Percentiles rank a stretch among this genome's conserved stretches.
Conservation (phyloP, 164 flowering plant species). For the Dillenia suffruticosa region DNA sequence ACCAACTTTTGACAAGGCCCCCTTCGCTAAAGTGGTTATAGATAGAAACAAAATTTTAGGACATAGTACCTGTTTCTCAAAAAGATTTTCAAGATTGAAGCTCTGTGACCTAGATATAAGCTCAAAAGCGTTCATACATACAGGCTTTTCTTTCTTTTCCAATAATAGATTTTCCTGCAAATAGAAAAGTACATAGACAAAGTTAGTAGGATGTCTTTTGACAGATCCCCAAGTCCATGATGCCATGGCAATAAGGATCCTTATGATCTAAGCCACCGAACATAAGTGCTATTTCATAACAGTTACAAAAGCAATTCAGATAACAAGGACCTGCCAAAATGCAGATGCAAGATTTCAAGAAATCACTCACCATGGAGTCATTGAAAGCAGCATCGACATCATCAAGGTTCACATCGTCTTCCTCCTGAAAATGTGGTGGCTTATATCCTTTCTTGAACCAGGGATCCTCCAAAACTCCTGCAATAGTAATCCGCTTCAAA, state of each 20-base stretch:
- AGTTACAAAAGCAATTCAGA: too few relatives aligned
- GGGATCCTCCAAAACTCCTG: conserved; percentile 73
- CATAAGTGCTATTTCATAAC: too few relatives aligned
- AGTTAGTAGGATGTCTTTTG: too few relatives aligned
- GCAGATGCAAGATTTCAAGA: conserved; percentile 2
- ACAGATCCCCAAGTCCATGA: too few relatives aligned
- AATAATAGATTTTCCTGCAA: conserved; percentile 76
- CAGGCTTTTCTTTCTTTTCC: conserved; percentile 84
- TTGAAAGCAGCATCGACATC: conserved; percentile 87
- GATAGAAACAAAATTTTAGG: not conserved
- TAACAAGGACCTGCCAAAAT: too few relatives aligned
- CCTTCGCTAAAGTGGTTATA: not conserved
- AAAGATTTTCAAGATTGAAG: conserved; percentile 79
- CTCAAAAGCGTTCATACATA: conserved; percentile 93
- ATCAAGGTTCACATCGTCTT: conserved; percentile 61
- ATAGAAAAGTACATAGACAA: not conserved
- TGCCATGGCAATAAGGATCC: too few relatives aligned
- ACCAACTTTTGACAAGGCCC: not conserved
- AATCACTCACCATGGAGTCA: conserved; percentile 51
- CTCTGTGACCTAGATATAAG: conserved; percentile 75
- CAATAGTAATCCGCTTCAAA: conserved; percentile 67
- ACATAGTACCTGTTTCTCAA: conserved; percentile 63
- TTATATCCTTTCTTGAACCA: conserved; percentile 85
- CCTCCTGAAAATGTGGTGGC: conserved; percentile 60
- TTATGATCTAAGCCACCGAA: too few relatives aligned